A percentile compares a stretch with the other conserved stretches of the same genome.
These are phyloP conservation scores for Trichocomaceae sp. DNA, from an alignment of 2,329 filamentous ascomycete genomes.

Conservation along the genomic window DNA sequence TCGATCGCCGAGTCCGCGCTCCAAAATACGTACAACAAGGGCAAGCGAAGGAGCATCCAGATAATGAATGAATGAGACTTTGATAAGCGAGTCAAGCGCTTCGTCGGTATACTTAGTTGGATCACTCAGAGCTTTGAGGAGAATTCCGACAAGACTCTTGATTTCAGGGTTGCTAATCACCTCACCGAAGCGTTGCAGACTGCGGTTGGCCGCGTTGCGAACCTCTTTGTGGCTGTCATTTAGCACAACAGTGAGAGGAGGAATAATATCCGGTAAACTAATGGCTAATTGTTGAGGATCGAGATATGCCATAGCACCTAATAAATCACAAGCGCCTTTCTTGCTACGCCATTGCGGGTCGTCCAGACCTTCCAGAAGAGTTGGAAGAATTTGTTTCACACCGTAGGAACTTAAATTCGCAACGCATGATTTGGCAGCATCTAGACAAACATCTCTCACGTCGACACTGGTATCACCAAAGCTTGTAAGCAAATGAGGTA, in stretches of 20 bases:
- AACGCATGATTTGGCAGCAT: slow-evolving; percentile 91
- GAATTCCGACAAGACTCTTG: slow-evolving; percentile 80
- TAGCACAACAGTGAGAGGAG: slow-evolving; percentile 83
- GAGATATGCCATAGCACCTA: slow-evolving; percentile 97
- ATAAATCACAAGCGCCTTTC: slow-evolving; percentile 91
- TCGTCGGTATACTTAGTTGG: slow-evolving; percentile 96
- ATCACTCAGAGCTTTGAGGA: slow-evolving; percentile 94
- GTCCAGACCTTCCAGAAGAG: slow-evolving; percentile 82
- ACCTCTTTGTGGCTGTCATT: slow-evolving; percentile 99
- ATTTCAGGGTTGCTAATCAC: slow-evolving; percentile 98
- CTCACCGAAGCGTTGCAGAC: slow-evolving; percentile 94
- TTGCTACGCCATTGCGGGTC: slow-evolving; percentile 98
- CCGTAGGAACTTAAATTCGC: slow-evolving; percentile 88
- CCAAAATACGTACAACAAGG: slow-evolving; percentile 87
- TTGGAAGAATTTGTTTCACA: slow-evolving; percentile 90
- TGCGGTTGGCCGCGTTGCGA: slow-evolving; percentile 82
- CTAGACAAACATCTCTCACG: slow-evolving; percentile 86
- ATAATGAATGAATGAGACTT: slow-evolving; percentile 97
- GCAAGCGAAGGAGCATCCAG: slow-evolving; percentile 95
- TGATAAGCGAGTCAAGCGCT: slow-evolving; percentile 87
- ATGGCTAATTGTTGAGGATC: slow-evolving; percentile 89
- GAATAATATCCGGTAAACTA: slow-evolving; percentile 93
- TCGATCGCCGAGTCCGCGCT: slow-evolving; percentile 82
- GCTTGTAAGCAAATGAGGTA: slow-evolving; percentile 78
- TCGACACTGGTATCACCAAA: slow-evolving; percentile 86